phyloP scores from a whole-genome alignment of 2,329 filamentous ascomycete species.

The Aspergillus sp. region DNA sequence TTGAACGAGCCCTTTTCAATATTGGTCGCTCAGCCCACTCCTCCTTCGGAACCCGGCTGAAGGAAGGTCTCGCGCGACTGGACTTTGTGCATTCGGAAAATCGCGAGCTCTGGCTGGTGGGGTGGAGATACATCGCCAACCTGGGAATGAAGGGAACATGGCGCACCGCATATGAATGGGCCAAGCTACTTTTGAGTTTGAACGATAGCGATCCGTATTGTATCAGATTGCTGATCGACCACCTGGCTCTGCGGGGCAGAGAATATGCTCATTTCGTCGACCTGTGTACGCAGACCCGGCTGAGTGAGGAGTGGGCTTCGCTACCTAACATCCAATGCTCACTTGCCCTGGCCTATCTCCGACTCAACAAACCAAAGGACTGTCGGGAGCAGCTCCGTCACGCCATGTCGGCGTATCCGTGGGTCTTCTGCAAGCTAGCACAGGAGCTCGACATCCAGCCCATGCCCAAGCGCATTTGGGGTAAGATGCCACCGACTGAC shows the following conservation, averaged over 20 bases:
- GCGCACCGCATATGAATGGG: conserved; percentile 90
- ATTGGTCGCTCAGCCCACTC: conserved; percentile 88
- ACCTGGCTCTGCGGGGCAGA: conserved; percentile 76
- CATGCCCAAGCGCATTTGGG: conserved; percentile 80
- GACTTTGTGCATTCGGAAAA: conserved; percentile 83
- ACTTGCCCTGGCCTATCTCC: conserved; percentile 71
- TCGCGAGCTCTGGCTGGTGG: conserved; percentile 86
- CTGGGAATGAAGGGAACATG: conserved; percentile 89
- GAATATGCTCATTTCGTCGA: conserved; percentile 75
- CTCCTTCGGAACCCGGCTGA: conserved; percentile 72
- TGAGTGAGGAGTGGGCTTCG: conserved; percentile 52
- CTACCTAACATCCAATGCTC: conserved; percentile 75
- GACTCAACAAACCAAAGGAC: conserved; percentile 64
- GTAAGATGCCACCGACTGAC: conserved; percentile 64
- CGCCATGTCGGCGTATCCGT: conserved; percentile 74
- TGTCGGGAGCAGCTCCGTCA: conserved; percentile 64
- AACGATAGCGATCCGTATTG: conserved; percentile 79
- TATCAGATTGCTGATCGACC: conserved; percentile 76
- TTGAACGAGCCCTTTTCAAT: conserved; percentile 87
- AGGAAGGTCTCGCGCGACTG: conserved; percentile 75
- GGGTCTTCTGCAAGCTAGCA: conserved; percentile 79
- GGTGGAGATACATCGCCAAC: conserved; percentile 83
- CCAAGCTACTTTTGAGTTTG: conserved; percentile 76
- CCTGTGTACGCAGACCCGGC: conserved; percentile 55
- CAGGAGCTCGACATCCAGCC: conserved; percentile 74